phyloP scores from a whole-genome alignment of 495 filamentous ascomycete genomes.

The Bombardia bombarda region DNA sequence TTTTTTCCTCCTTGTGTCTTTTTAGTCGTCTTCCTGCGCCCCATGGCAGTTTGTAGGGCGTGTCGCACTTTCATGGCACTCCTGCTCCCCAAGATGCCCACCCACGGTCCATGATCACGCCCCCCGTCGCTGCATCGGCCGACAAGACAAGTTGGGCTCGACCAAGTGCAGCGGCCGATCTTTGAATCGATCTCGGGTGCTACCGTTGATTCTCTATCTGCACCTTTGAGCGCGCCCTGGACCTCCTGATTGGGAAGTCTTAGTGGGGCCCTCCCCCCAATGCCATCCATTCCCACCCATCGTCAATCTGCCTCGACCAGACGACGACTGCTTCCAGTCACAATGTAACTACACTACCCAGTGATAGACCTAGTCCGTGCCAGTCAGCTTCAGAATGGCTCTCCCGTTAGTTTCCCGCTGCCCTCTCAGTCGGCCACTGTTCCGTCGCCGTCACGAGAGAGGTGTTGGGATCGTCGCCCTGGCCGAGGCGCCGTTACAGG shows the following conservation, averaged over 20 bases:
- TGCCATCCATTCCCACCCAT: no score
- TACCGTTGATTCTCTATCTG: constrained; percentile 12
- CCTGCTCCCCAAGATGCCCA: not conserved
- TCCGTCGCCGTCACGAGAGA: constrained; percentile 10
- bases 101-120: not conserved
- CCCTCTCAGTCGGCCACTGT: constrained; percentile 14
- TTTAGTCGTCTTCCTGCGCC: no score
- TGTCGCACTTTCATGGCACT: not conserved
- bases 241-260: no score
- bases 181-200: constrained; percentile 25
- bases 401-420: constrained; percentile 10
- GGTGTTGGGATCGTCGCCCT: no score
- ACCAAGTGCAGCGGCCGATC: constrained; percentile 12
- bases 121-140: constrained; percentile 2
- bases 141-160: not conserved
- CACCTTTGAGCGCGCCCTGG: no score
- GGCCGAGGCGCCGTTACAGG: no score
- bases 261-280: not conserved
- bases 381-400: constrained; percentile 9
- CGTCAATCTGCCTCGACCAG: no score
- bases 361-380: not conserved
- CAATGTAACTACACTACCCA: no score
- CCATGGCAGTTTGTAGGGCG: no score
- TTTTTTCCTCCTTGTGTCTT: not conserved
- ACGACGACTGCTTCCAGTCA: no score